phyloP scores from a whole-genome alignment of 2,329 filamentous ascomycete species.

The Neofusicoccum parvum region DNA sequence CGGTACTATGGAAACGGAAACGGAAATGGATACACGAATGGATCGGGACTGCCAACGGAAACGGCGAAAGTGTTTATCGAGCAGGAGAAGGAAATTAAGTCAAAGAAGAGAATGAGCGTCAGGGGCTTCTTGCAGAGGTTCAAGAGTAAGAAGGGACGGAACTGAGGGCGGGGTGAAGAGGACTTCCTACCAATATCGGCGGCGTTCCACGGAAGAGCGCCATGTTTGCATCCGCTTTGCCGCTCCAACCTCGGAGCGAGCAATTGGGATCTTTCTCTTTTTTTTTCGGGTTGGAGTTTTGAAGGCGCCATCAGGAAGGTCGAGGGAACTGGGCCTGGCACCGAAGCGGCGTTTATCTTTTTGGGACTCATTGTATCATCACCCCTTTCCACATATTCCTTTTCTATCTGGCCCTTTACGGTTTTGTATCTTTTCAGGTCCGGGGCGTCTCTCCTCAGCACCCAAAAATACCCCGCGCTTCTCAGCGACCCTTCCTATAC shows the following conservation, averaged over 20 bases:
- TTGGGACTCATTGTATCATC: not conserved
- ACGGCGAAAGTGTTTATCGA: conserved; percentile 23
- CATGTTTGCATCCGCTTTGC: not conserved
- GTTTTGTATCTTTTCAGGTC: not conserved
- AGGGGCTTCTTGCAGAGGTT: conserved; percentile 19
- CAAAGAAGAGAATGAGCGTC: conserved; percentile 16
- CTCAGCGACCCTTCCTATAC: not conserved
- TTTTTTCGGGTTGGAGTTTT: not conserved
- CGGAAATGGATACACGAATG: not conserved
- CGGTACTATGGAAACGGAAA: conserved; percentile 35
- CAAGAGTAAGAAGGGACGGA: conserved; percentile 1
- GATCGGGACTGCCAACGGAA: conserved; percentile 30
- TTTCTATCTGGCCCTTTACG: not conserved
- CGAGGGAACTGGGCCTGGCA: not conserved
- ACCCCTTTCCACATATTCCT: not conserved
- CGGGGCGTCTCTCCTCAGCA: not conserved
- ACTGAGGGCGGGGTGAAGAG: not conserved
- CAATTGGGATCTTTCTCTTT: not conserved
- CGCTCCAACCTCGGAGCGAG: not conserved
- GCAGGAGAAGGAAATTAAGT: conserved; percentile 13
- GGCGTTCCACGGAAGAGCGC: not conserved
- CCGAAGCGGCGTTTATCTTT: not conserved
- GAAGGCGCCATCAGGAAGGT: not conserved
- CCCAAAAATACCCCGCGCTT: conserved; percentile 3
- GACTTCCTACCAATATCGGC: not conserved